Conservation (phyloP, 2,329 filamentous ascomycete species). For the Camillea tinctor region DNA sequence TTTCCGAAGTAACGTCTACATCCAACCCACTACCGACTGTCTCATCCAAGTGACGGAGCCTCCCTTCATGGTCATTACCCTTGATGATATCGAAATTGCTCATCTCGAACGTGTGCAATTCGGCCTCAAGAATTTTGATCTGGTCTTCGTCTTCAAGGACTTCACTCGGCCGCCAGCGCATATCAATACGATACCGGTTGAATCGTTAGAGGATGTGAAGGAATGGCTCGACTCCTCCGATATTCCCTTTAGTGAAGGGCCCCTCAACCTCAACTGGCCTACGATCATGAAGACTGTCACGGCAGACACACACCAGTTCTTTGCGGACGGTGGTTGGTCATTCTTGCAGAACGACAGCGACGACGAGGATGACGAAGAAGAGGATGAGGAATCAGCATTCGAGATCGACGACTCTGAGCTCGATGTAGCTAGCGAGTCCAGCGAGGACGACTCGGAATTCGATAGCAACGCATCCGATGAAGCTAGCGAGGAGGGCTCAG, state of each 20-base stretch:
- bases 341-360: constrained; percentile 89
- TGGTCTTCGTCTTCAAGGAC: constrained; percentile 98
- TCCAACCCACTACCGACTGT: constrained; percentile 95
- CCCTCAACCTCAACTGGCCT: constrained; percentile 96
- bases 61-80: constrained; percentile 91
- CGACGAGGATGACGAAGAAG: constrained; percentile 75
- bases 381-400: constrained; percentile 89
- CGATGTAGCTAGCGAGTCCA: constrained; percentile 73
- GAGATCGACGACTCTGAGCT: constrained; percentile 87
- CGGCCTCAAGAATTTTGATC: constrained; percentile 97
- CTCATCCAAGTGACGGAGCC: constrained; percentile 96
- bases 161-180: constrained; percentile 87
- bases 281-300: constrained; percentile 99
- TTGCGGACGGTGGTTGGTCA: constrained; percentile 90
- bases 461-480: constrained; percentile 85
- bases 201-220: constrained; percentile 91
- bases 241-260: constrained; percentile 90
- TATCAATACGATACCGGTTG: constrained; percentile 97
- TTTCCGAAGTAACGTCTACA: constrained; percentile 90
- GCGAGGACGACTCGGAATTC: constrained; percentile 86
- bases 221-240: constrained; percentile 97
- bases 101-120: constrained; percentile 96
- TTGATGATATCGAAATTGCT: constrained; percentile 94
- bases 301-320: constrained; percentile 91
- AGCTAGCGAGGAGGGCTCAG: constrained; percentile 72